A percentile compares a stretch with the other conserved stretches of the same genome.
Evolutionary conservation across 2,329 filamentous ascomycete genomes (phyloP).

Genomic region (Penicillium sp.): DNA sequence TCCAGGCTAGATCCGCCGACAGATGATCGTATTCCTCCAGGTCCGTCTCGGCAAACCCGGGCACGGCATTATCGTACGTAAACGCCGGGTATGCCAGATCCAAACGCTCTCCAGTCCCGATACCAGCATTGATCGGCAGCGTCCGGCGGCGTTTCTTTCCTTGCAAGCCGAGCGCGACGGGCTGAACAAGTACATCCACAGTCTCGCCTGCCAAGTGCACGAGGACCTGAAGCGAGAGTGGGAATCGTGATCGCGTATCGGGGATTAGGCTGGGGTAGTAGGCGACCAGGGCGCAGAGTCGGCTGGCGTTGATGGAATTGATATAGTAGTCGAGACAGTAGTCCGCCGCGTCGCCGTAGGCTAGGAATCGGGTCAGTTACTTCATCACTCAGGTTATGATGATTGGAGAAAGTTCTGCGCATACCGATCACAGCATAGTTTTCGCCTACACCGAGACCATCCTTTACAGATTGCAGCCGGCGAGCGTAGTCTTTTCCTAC

Average conservation of each 20-base stretch:
- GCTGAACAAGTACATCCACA: constrained; percentile 50
- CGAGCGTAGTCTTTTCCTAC: constrained; percentile 52
- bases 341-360: constrained; percentile 62
- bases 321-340: constrained; percentile 58
- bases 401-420: constrained; percentile 4
- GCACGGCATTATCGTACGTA: constrained; percentile 55
- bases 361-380: constrained; percentile 34
- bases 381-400: neutral
- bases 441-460: constrained; percentile 56
- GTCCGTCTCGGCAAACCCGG: constrained; percentile 70
- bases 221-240: constrained; percentile 47
- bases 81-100: constrained; percentile 42
- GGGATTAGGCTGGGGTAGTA: constrained; percentile 64
- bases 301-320: constrained; percentile 53
- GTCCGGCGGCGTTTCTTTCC: constrained; percentile 50
- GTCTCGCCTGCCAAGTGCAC: constrained; percentile 56
- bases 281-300: constrained; percentile 58
- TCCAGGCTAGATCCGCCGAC: constrained; percentile 65
- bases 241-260: constrained; percentile 40
- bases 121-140: constrained; percentile 51
- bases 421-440: constrained; percentile 63
- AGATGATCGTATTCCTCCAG: constrained; percentile 66
- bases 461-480: constrained; percentile 51
- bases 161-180: constrained; percentile 54
- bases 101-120: constrained; percentile 49